Evolutionary conservation across 306 rosid genomes (phyloP), one percentile per base, ranked within the genome.

Genomic region (Rubus parviflorus): DNA sequence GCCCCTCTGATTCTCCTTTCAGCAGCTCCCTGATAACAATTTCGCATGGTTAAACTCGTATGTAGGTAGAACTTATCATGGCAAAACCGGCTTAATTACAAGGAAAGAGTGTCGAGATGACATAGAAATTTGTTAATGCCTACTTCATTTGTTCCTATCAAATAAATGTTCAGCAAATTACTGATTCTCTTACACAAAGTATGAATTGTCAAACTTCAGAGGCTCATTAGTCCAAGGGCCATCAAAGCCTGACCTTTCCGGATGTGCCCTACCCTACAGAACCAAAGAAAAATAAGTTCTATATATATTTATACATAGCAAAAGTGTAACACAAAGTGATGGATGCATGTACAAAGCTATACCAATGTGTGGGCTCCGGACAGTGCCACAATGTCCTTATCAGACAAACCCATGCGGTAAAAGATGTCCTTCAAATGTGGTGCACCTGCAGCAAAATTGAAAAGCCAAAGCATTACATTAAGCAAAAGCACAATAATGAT

Each of bases 341-440:
- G 38, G 49, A 17, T 66, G 46, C 16, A 19, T 20, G 49, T 19
- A 46, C 4, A 54, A 74, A 70, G 81, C n/a, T 7, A 40, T 85
- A 92, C 98, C 97, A 95, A 52, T 61, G 97, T 95, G 84, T 95
- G 98, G 69, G 89, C 97, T 77, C 98, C 98, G 12, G 98, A 95
- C 12, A 94, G 85, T 41, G 85, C 97, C 80, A 90, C 98, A 23
- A 92, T 92, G 85, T 95, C 98, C 85, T 74, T 90, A 85, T 92
- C 93, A 57, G 77, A 72, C 23, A 95, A 81, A 65, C 93, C 91
- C 98, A 92, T 92, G 57, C 97, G 91, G 73, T 82, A 82, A 84
- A 92, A 95, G 57, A 92, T 45, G 8, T 92, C 89, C 83, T 89
- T 89, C 75, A 95, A 84, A 85, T 95, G 97, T 23, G 83, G 54